Base-by-base conservation (phyloP, 2,329 filamentous ascomycete genomes). In the Reticulascus tulasneorum region DNA sequence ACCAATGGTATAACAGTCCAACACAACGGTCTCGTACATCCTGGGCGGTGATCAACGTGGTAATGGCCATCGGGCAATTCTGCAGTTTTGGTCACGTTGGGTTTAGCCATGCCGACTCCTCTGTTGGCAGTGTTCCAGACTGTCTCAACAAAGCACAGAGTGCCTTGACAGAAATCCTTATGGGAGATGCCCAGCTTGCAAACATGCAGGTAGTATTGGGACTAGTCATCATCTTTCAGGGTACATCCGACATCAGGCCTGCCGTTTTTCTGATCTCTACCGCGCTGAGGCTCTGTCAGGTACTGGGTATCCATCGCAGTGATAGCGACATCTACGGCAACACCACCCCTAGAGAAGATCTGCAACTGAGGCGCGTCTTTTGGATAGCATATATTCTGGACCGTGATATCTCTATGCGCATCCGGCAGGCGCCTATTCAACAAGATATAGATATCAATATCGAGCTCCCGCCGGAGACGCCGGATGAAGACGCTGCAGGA, bases 331-430 rank as follows among this genome's bases (percentile, higher is more conserved):
- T n/a, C n/a, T n/a, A n/a, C n/a, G n/a, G n/a, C n/a, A 44, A 48
- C 1, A 48, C 48, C 23, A 16, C 41, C 7, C n/a, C 36, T 2
- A 27, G 44, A 15, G 33, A 38, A 4, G 33, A 43, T 0, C 44
- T 46, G 6, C 50, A 57, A 4, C 47, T 52, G 12, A 40, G 40
- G 7, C 53, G 55, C 13, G 44, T 56, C 22, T 58, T 58, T 32
- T 59, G 54, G 55, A 44, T 57, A 11, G 54, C 53, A 22, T 59
- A 56, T 23, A 44, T 43, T 3, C 39, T 58, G 6, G 55, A 59
- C 16, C 55, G 55, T 1, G 42, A 44, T 9, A 22, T 35, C 8
- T 22, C 23, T 1, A 28, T 44, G 38, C 23, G 38, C 5, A 32
- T 32, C 6, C 15, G 34, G n/a, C 39, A 42, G 28, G 38, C 42